Base-by-base conservation (phyloP, 1,284 basidiomycete genomes). In the Marasmius oreades region DNA sequence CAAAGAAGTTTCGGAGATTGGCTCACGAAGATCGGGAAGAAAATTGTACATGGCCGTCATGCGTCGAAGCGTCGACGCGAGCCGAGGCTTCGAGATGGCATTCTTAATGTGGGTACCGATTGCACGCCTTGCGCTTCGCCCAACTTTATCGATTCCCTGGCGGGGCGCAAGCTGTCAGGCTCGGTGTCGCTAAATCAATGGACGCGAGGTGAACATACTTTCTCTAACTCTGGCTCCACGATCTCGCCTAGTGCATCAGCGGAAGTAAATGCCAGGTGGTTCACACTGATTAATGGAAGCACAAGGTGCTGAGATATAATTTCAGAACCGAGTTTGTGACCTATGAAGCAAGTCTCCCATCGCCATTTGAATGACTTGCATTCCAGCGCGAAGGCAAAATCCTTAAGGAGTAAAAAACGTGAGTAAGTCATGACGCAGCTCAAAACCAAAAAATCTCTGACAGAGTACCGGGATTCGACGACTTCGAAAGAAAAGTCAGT, bases 301-400 rank as follows among this genome's bases (percentile, higher is more conserved):
- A 91, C 84, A 61, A 91, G 80, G 60, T 91, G 88, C 60, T 79
- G 83, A 57, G 89, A 90, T 51, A 91, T 75, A 53, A 90, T 72
- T 51, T 88, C 84, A 53, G 89, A 80, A 39, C 88, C 86, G 42
- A 71, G 63, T 66, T 77, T 85, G 65, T 83, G 73, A 18, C 87
- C 86, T 36, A 87, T 64, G 60, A 77, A 79, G 67, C 77, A 81
- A 16, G 84, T 79, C 67, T 91, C 88, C 88, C 88, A 91, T 70
- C 79, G 77, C 88, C 88, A 91, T 70, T 81, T 84, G 70, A 89
- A 87, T 7, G 69, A 66, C 24, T 79, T 75, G 57, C 74, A 80
- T 62, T 81, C 79, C 28, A 91, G 61, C 62, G 80, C 76, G 56
- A 89, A 77, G 3, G 85, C 78, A 23, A 88, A 66, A 67, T 91